phyloP scores from a whole-genome alignment of 2,329 filamentous ascomycete genomes.

The Neopestalotiopsis clavispora region DNA sequence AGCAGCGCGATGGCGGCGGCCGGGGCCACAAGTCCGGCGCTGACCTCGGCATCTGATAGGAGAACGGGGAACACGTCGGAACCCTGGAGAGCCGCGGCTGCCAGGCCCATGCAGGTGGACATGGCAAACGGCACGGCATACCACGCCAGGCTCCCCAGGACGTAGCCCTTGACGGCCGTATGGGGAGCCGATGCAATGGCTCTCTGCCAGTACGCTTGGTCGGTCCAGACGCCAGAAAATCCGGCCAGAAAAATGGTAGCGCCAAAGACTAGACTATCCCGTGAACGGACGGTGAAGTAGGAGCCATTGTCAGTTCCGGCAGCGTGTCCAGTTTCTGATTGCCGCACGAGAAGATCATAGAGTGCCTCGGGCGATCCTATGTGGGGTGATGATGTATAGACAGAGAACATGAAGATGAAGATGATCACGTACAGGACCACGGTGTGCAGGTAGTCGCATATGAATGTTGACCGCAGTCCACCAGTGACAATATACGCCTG shows the following conservation, averaged over 20 bases:
- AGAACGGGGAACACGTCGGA: conserved; percentile 33
- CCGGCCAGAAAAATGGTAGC: conserved; percentile 41
- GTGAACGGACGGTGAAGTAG: conserved; percentile 42
- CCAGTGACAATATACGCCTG: conserved; percentile 44
- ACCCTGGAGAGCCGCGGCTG: conserved; percentile 35
- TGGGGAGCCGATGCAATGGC: conserved; percentile 46
- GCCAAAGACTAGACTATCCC: conserved; percentile 42
- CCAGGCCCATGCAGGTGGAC: conserved; percentile 40
- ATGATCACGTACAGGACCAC: conserved; percentile 44
- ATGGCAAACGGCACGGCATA: conserved; percentile 43
- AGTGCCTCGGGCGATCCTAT: conserved; percentile 38
- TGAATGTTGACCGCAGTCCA: conserved; percentile 44
- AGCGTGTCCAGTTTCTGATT: conserved; percentile 37
- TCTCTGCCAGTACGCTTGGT: conserved; percentile 50
- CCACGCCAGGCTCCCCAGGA: conserved; percentile 46
- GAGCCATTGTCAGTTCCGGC: conserved; percentile 38
- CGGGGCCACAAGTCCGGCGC: conserved; percentile 37
- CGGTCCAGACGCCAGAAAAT: conserved; percentile 43
- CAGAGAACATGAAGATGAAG: conserved; percentile 43
- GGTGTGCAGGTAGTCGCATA: conserved; percentile 47
- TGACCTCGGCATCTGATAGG: conserved; percentile 34
- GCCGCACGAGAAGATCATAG: conserved; percentile 42
- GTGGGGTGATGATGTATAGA: conserved; percentile 34
- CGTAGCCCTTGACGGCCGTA: conserved; percentile 45
- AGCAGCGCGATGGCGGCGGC: conserved; percentile 40